These are phyloP conservation scores for Anthostomella pinea DNA, from an alignment of 2,329 filamentous ascomycete genomes.

Conservation along the genomic window DNA sequence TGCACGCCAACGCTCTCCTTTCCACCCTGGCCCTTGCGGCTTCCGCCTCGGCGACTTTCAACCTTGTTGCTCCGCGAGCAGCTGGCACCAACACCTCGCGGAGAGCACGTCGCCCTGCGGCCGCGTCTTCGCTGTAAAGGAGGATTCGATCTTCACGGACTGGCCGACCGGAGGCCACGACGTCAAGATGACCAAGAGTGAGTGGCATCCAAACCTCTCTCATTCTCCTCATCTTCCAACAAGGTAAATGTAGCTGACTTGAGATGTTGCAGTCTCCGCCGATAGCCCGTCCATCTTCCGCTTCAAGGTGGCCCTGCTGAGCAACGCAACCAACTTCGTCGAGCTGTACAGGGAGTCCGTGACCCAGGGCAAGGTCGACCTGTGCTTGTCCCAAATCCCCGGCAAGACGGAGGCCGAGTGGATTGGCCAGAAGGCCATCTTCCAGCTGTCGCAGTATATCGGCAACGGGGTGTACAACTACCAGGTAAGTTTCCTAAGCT, in stretches of 20 bases:
- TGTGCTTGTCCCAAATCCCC: neutral
- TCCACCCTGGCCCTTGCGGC: neutral
- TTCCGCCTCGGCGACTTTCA: constrained; percentile 3
- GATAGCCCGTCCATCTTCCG: constrained; percentile 1
- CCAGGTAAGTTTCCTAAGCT: neutral
- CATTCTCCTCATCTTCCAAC: neutral
- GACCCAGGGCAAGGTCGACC: neutral
- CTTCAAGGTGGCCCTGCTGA: constrained; percentile 1
- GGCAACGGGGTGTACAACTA: constrained; percentile 3
- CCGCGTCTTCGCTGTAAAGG: neutral
- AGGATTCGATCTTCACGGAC: neutral
- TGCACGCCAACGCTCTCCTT: too few species aligned
- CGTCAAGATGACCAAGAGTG: neutral
- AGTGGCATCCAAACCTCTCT: neutral
- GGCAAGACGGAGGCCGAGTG: neutral
- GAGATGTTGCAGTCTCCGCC: neutral
- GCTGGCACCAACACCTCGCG: neutral
- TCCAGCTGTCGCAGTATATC: constrained; percentile 3
- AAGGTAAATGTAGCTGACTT: neutral
- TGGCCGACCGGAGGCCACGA: constrained; percentile 4
- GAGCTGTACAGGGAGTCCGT: neutral
- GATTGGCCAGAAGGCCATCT: constrained; percentile 2
- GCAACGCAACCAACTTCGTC: neutral
- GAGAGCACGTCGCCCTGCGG: neutral
- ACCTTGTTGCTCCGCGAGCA: neutral